Conservation (phyloP, 2,329 filamentous ascomycete species). For the Gaeumannomyces tritici region DNA sequence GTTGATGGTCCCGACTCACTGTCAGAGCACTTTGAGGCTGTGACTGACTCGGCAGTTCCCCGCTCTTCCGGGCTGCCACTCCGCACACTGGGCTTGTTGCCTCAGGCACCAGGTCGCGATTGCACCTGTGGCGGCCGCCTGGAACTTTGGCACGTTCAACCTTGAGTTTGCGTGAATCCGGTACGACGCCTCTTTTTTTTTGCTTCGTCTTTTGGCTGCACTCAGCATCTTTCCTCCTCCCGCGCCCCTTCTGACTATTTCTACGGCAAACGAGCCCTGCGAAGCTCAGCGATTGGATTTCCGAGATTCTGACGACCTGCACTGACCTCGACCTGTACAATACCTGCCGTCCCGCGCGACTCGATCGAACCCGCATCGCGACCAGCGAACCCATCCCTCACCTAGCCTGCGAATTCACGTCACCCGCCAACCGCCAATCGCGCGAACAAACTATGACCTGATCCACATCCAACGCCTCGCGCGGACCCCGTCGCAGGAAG, state of each 20-base stretch:
- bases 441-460: conserved; percentile 2
- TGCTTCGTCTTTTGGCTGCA: neutral
- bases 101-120: conserved; percentile 4
- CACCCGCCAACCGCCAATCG: neutral
- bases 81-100: neutral
- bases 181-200: neutral
- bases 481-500: neutral
- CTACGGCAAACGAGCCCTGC: neutral
- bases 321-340: neutral
- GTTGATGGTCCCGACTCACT: neutral
- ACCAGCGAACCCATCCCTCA: neutral
- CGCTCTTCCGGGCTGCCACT: neutral
- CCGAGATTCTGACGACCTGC: neutral
- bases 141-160: conserved; percentile 1
- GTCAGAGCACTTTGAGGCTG: no score
- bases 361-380: neutral
- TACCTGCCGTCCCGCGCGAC: neutral
- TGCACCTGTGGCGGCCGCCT: neutral
- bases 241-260: neutral
- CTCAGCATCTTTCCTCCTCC: neutral
- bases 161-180: neutral
- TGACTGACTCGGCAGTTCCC: neutral
- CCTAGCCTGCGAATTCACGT: neutral
- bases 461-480: neutral
- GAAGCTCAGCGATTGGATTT: neutral